phyloP scores from a whole-genome alignment of 805 yeast species.

The Zygosaccharomyces bailii region DNA sequence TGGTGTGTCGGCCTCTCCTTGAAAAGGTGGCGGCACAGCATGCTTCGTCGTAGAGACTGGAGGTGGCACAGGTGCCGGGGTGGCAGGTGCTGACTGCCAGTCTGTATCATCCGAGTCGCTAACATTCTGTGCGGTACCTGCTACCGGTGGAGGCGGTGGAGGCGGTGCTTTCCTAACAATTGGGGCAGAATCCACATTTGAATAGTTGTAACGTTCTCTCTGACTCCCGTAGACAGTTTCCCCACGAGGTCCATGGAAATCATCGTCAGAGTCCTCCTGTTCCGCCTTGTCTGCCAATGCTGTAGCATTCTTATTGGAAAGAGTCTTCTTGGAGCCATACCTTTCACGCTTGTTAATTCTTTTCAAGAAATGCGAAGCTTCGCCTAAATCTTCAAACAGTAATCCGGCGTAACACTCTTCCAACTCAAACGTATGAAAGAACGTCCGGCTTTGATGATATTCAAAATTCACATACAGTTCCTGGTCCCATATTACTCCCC shows the following conservation, averaged over 20 bases:
- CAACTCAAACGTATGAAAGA: constrained; percentile 90
- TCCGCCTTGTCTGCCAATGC: constrained; percentile 61
- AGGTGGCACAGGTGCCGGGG: constrained; percentile 27
- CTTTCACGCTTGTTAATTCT: constrained; percentile 71
- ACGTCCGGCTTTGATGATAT: constrained; percentile 90
- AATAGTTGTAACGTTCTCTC: constrained; percentile 32
- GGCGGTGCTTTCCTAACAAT: constrained; percentile 41
- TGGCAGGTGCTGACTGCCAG: constrained; percentile 24
- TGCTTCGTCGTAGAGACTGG: constrained; percentile 15
- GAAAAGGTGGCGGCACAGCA: constrained; percentile 14
- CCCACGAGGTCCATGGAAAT: constrained; percentile 60
- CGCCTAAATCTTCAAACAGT: constrained; percentile 81
- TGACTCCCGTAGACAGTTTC: constrained; percentile 32
- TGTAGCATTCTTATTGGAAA: constrained; percentile 82
- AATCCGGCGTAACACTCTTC: constrained; percentile 88
- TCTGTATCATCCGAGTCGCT: constrained; percentile 17
- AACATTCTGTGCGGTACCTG: constrained; percentile 22
- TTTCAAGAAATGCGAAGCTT: constrained; percentile 82
- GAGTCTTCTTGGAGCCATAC: constrained; percentile 82
- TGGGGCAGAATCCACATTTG: constrained; percentile 31
- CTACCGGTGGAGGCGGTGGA: constrained; percentile 41
- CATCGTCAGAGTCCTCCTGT: constrained; percentile 61
- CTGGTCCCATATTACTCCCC: constrained; percentile 97
- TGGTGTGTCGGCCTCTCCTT: constrained; percentile 14
- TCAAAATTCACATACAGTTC: constrained; percentile 85